Evolutionary conservation across 2,329 filamentous ascomycete species (phyloP).

Genomic region (Cladophialophora psammophila): DNA sequence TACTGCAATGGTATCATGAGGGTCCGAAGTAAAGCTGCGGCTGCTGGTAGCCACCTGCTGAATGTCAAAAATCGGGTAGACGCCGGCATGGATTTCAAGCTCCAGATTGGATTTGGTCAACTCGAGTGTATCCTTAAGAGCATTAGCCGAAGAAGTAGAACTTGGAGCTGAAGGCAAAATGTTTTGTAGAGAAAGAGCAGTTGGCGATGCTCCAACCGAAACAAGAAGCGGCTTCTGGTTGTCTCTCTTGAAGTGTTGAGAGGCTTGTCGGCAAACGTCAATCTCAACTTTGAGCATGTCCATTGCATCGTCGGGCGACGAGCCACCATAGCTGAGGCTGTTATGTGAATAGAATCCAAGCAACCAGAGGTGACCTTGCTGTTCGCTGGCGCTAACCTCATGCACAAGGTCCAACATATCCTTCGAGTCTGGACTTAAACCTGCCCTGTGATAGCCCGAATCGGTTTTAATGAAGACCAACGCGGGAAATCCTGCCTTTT

Average conservation of each 20-base stretch:
- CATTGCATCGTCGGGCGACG: constrained; percentile 65
- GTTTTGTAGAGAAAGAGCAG: constrained; percentile 71
- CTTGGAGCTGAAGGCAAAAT: constrained; percentile 49
- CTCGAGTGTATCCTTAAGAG: constrained; percentile 33
- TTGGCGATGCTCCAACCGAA: constrained; percentile 79
- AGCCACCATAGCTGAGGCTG: constrained; percentile 68
- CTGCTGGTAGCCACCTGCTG: constrained; percentile 80
- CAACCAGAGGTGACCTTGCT: constrained; percentile 50
- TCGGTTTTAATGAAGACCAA: constrained; percentile 77
- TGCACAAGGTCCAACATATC: constrained; percentile 46
- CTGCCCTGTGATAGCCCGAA: constrained; percentile 74
- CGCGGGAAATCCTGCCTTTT: constrained; percentile 56
- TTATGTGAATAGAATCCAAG: constrained; percentile 76
- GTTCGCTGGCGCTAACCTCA: constrained; percentile 42
- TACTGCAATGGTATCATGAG: constrained; percentile 66
- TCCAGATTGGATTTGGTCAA: constrained; percentile 49
- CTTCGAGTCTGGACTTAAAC: constrained; percentile 62
- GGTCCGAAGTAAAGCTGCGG: constrained; percentile 47
- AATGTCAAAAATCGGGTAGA: constrained; percentile 77
- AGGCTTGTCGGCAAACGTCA: constrained; percentile 49
- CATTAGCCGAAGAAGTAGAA: constrained; percentile 30
- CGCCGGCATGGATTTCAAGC: constrained; percentile 77
- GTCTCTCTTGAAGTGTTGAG: constrained; percentile 38
- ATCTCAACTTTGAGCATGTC: constrained; percentile 68
- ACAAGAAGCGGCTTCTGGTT: constrained; percentile 57